These are phyloP conservation scores for Aspergillus bridgeri DNA, from an alignment of 495 filamentous ascomycete genomes.

Conservation along the genomic window DNA sequence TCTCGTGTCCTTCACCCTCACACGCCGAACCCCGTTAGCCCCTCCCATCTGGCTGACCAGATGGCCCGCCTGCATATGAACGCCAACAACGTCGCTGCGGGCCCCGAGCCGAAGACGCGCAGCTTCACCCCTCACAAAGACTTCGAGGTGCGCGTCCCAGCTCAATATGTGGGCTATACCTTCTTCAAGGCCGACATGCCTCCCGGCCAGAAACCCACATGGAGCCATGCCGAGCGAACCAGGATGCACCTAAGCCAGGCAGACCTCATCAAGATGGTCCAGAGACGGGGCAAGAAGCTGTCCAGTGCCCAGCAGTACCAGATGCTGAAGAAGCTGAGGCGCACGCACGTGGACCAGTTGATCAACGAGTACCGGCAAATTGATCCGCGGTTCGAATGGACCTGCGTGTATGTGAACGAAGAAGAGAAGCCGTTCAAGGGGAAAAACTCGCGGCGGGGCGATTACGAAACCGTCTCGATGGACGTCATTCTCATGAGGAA, in stretches of 20 bases:
- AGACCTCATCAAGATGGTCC: slow-evolving; percentile 28
- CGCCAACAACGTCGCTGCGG: slow-evolving; percentile 3
- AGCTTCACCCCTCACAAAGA: slow-evolving; percentile 4
- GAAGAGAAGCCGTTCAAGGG: slow-evolving; percentile 23
- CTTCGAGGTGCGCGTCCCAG: slow-evolving; percentile 3
- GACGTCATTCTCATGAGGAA: slow-evolving; percentile 37
- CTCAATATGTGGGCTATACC: slow-evolving; percentile 30
- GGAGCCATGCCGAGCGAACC: slow-evolving; percentile 29
- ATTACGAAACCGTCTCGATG: slow-evolving; percentile 35
- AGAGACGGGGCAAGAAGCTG: slow-evolving; percentile 28
- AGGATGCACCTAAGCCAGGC: slow-evolving; percentile 29
- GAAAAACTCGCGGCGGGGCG: slow-evolving; percentile 26
- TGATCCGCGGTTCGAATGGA: slow-evolving; percentile 33
- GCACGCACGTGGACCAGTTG: slow-evolving; percentile 33
- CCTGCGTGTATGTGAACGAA: slow-evolving; percentile 36
- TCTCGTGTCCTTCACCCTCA: slow-evolving; percentile 11
- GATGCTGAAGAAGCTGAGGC: slow-evolving; percentile 22
- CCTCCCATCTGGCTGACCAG: slow-evolving; percentile 13
- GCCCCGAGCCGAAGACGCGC: slow-evolving; percentile 1
- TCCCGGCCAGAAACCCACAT: slow-evolving; percentile 27
- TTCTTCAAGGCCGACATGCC: slow-evolving; percentile 33
- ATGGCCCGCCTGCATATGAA: slow-evolving; percentile 19
- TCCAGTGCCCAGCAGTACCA: slow-evolving; percentile 32
- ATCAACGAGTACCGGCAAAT: slow-evolving; percentile 27
- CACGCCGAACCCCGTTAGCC: slow-evolving; percentile 6